Evolutionary conservation across 768 basidiomycete species (phyloP).

Genomic region (Tricholomella constricta): DNA sequence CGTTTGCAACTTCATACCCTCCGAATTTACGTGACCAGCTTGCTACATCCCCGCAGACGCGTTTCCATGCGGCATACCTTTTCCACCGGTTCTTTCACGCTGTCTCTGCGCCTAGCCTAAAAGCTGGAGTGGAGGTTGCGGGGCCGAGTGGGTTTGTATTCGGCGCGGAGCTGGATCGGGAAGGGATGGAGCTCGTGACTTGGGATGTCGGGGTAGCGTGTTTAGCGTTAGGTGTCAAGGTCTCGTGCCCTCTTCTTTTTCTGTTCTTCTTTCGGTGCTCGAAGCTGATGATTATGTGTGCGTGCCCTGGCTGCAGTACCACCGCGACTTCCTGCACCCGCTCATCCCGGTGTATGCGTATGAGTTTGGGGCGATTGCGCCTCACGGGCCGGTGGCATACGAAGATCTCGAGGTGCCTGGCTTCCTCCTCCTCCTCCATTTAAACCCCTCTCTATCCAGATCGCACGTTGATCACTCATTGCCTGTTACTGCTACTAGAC

Average conservation of each 20-base stretch:
- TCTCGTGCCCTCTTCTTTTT: conserved; percentile 25
- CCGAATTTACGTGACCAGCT: conserved; percentile 56
- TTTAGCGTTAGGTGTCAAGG: conserved; percentile 65
- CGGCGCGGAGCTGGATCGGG: conserved; percentile 13
- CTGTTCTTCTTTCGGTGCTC: neutral
- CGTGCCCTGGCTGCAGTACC: conserved; percentile 40
- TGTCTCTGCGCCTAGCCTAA: conserved; percentile 30
- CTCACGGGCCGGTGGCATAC: conserved; percentile 28
- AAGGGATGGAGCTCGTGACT: conserved; percentile 37
- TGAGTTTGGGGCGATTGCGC: conserved; percentile 39
- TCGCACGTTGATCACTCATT: too few species aligned
- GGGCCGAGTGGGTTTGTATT: neutral
- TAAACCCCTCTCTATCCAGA: neutral
- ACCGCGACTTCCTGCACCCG: conserved; percentile 64
- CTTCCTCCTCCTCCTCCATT: neutral
- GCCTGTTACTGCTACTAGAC: conserved; percentile 33
- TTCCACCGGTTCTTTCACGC: conserved; percentile 58
- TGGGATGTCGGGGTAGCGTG: conserved; percentile 66
- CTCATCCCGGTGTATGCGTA: conserved; percentile 50
- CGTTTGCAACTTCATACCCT: conserved; percentile 13
- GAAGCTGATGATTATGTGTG: neutral
- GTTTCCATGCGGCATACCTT: conserved; percentile 65
- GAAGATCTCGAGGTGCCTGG: conserved; percentile 55
- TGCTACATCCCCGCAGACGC: conserved; percentile 52
- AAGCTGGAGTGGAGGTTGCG: neutral